phyloP scores from a whole-genome alignment of 192 early-diverging fungal genomes.

The Funneliformis mosseae region DNA sequence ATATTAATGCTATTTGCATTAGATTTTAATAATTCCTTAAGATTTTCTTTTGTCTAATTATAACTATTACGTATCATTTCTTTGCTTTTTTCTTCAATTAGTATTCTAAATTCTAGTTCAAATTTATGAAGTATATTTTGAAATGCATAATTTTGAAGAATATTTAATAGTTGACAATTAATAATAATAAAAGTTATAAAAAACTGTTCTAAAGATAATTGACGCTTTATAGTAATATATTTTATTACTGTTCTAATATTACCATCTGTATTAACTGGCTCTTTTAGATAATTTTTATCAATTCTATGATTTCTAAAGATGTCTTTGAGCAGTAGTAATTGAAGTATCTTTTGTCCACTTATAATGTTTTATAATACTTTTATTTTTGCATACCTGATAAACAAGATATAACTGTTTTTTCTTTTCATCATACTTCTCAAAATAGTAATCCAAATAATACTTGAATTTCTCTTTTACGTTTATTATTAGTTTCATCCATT shows the following conservation, averaged over 20 bases:
- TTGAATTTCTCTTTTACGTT: too few species aligned
- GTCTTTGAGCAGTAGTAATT: too few species aligned
- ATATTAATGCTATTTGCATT: neutral
- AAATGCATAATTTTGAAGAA: neutral
- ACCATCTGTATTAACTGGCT: neutral
- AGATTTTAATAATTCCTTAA: neutral
- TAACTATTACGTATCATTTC: neutral
- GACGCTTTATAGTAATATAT: neutral
- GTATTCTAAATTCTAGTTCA: neutral
- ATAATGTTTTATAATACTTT: too few species aligned
- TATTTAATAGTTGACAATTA: neutral
- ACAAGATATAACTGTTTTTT: too few species aligned
- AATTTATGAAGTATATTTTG: neutral
- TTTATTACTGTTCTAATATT: neutral
- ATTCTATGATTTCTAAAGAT: neutral
- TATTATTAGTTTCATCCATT: too few species aligned
- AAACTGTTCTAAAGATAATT: neutral
- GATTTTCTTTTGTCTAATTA: too few species aligned
- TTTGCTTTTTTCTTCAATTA: neutral
- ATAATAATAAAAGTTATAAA: neutral
- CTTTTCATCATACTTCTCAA: too few species aligned
- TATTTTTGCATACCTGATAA: too few species aligned
- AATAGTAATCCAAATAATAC: too few species aligned
- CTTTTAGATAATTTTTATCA: neutral
- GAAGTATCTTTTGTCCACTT: too few species aligned